phyloP scores from a whole-genome alignment of 805 yeast species.

The Pichia cephalocereana region DNA sequence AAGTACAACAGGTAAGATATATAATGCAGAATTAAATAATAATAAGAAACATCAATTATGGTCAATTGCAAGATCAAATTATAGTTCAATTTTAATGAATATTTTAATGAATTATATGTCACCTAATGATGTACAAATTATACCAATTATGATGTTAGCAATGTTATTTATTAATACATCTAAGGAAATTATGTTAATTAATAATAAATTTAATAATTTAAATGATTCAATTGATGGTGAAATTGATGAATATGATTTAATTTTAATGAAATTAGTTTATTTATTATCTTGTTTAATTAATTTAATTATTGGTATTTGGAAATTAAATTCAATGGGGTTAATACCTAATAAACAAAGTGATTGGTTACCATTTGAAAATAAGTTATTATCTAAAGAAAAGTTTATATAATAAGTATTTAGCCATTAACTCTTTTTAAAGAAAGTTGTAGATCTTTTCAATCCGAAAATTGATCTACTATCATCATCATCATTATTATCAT shows the following conservation, averaged over 20 bases:
- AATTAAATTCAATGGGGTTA: constrained; percentile 79
- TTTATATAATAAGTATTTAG: constrained; percentile 1
- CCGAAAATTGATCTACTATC: constrained; percentile 21
- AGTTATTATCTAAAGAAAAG: constrained; percentile 21
- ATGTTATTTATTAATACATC: constrained; percentile 75
- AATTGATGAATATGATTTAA: constrained; percentile 14
- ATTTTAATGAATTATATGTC: constrained; percentile 86
- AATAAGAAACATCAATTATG: constrained; percentile 62
- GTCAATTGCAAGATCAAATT: constrained; percentile 78
- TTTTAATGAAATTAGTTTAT: constrained; percentile 20
- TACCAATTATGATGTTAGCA: constrained; percentile 83
- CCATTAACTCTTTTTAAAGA: constrained; percentile 4
- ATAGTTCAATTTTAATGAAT: constrained; percentile 83
- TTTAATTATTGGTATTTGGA: constrained; percentile 73
- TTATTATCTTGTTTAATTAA: constrained; percentile 38
- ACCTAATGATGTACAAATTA: constrained; percentile 80
- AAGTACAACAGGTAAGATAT: not conserved
- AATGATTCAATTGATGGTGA: constrained; percentile 6
- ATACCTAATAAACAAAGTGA: constrained; percentile 83
- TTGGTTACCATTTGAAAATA: constrained; percentile 82
- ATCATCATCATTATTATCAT: constrained; percentile 6
- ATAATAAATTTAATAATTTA: constrained; percentile 36
- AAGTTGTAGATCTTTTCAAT: constrained; percentile 16
- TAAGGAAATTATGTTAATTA: constrained; percentile 55
- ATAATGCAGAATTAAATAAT: constrained; percentile 23